Evolutionary conservation across 495 filamentous ascomycete genomes (phyloP).

Genomic region (Aspergillus incahuasiensis): DNA sequence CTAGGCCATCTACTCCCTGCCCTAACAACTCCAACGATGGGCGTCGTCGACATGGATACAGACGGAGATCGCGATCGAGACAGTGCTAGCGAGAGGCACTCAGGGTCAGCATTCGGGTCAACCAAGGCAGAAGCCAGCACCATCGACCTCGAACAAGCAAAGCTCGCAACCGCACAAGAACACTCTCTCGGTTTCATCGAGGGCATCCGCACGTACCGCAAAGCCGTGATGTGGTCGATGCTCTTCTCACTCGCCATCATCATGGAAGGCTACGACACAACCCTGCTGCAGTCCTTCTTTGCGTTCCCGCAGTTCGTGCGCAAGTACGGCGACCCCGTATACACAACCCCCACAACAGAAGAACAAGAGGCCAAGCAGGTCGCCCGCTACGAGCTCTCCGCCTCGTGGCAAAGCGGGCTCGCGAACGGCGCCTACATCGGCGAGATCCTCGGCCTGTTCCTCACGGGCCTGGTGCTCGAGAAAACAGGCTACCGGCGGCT

Average conservation of each 20-base stretch:
- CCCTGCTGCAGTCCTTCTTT: constrained; percentile 37
- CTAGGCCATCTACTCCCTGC: neutral
- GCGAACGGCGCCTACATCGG: constrained; percentile 55
- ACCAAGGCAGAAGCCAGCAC: neutral
- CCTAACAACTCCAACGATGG: neutral
- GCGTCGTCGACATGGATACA: neutral
- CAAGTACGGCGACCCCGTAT: constrained; percentile 28
- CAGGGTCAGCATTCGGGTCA: neutral
- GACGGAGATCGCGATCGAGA: neutral
- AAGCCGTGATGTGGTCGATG: constrained; percentile 45
- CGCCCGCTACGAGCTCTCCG: constrained; percentile 39
- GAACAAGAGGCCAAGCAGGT: neutral
- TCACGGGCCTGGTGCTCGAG: constrained; percentile 63
- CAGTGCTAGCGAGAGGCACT: too few relatives aligned
- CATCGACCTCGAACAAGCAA: constrained; percentile 6
- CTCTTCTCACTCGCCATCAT: constrained; percentile 40
- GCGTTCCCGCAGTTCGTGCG: constrained; percentile 34
- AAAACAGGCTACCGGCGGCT: constrained; percentile 60
- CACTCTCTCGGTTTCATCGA: constrained; percentile 1
- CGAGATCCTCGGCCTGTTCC: constrained; percentile 62
- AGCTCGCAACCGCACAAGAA: constrained; percentile 7
- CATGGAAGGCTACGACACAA: constrained; percentile 50
- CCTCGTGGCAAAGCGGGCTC: constrained; percentile 62
- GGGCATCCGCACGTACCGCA: constrained; percentile 39
- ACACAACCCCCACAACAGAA: neutral